Base-by-base conservation (phyloP, 345 rosid genomes). In the Trapa bicornis region DNA sequence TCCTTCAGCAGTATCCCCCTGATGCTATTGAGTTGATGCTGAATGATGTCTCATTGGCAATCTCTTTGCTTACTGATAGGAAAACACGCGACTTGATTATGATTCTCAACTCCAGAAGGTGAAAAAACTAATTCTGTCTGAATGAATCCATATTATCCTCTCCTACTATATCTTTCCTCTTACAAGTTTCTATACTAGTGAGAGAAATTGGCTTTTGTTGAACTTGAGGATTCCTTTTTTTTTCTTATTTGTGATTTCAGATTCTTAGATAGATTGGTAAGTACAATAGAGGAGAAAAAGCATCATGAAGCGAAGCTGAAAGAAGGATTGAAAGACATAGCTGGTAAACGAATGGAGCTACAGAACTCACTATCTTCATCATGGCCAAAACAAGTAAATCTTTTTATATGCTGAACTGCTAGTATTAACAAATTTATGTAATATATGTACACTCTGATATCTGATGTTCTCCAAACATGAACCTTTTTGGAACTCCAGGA, bases 71-170 rank as follows among this genome's bases (percentile, higher is more conserved):
- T 70, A 88, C 99, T 68, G 87, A 87, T 74, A 83, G 80, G 78
- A 94, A 87, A 84, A 83, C 89, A 14, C 78, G 91, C 62, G 97
- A 94, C 77, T 74, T 85, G 73, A 87, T 94, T 77, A 85, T 91
- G 97, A 83, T 94, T 72, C 89, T 89, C 67, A 94, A 94, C 88
- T 94, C 97, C 75, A 94, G 74, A 80, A 87, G 99, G 99, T 90
- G 64, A 61, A 22, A 22, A 22, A 22, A 22, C 29, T 22, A 22
- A 22, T 22, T 50, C 22, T 5, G 22, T 14, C 17, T 50, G 54
- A 10, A 16, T 50, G 54, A 17, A 13, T 50, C 29, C 29, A 22
- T 13, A 22, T 7, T 11, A 15, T 50, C 54, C 54, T 50, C n/a
- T 6, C 14, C 12, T 50, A 14, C 5, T 17, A 50, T 4, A 0